Conservation (phyloP, 148 eudicot genomes). For the Vaccinium macrocarpon region DNA sequence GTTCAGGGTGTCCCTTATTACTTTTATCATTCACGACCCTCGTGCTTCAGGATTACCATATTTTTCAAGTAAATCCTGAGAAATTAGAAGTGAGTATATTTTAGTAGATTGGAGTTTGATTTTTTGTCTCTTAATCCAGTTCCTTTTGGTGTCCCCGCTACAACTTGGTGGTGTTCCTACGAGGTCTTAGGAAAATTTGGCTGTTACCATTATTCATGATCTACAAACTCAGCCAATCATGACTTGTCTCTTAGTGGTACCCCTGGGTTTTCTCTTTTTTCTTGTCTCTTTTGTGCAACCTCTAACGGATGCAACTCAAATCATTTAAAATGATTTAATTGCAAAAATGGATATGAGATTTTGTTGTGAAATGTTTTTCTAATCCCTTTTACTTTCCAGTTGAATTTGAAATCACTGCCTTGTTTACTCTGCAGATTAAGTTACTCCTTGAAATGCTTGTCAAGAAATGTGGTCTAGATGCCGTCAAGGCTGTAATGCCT, state of each 20-base stretch:
- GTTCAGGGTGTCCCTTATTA: not conserved
- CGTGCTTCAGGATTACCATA: not conserved
- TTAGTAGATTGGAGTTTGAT: not conserved
- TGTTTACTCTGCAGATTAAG: slow-evolving; percentile 56
- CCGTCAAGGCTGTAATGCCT: slow-evolving; percentile 94
- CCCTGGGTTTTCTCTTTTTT: too few relatives aligned
- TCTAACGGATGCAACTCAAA: not conserved
- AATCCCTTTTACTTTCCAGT: not conserved
- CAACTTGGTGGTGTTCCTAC: not conserved
- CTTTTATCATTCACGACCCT: not conserved
- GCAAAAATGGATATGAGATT: not conserved
- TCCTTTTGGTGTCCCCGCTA: not conserved
- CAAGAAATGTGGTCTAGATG: slow-evolving; percentile 92
- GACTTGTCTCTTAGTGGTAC: too few relatives aligned
- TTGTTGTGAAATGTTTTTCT: not conserved
- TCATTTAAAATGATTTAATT: not conserved
- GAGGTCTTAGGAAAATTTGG: not conserved
- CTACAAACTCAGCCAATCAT: too few relatives aligned
- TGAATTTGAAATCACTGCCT: not conserved
- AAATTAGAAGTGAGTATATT: not conserved
- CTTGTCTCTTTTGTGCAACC: not conserved
- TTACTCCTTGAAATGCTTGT: slow-evolving; percentile 88
- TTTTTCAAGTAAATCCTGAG: not conserved
- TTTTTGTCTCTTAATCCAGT: not conserved
- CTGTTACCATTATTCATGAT: too few relatives aligned